A percentile compares a stretch with the other conserved stretches of the same genome.
phyloP scores from a whole-genome alignment of 306 rosid species.

The Ochetophila trinervis region DNA sequence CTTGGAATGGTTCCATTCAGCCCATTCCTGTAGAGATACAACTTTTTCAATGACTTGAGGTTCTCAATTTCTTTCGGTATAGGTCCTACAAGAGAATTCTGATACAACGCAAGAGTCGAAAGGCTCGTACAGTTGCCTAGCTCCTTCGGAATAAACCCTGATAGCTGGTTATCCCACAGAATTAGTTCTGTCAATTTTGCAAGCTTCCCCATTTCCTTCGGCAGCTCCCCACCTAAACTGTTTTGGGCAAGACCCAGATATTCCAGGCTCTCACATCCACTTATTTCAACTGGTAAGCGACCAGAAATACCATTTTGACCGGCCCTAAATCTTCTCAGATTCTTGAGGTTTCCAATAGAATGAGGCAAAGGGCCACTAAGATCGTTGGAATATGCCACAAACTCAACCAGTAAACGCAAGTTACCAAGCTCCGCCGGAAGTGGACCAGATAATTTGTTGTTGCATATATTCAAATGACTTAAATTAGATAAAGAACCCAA shows the following conservation, averaged over 20 bases:
- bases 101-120: slow-evolving; percentile 68
- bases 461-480: slow-evolving; percentile 66
- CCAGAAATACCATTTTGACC: slow-evolving; percentile 88
- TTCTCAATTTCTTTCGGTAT: slow-evolving; percentile 77
- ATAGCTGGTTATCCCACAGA: slow-evolving; percentile 64
- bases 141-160: slow-evolving; percentile 82
- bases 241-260: slow-evolving; percentile 92
- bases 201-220: slow-evolving; percentile 82
- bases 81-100: slow-evolving; percentile 60
- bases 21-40: slow-evolving; percentile 74
- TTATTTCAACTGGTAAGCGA: slow-evolving; percentile 66
- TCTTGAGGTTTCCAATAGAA: slow-evolving; percentile 76
- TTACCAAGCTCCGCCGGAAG: slow-evolving; percentile 75
- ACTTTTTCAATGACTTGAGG: slow-evolving; percentile 53
- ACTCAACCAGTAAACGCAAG: slow-evolving; percentile 60
- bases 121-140: slow-evolving; percentile 74
- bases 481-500: slow-evolving; percentile 58
- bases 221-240: slow-evolving; percentile 65
- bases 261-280: slow-evolving; percentile 60
- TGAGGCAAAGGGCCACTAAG: slow-evolving; percentile 72
- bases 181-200: slow-evolving; percentile 49
- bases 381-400: slow-evolving; percentile 74
- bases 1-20: slow-evolving; percentile 94
- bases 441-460: slow-evolving; percentile 63
- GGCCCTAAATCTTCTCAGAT: slow-evolving; percentile 59